These are phyloP conservation scores for Citrus medica DNA, from an alignment of 345 rosid species.

Conservation along the genomic window DNA sequence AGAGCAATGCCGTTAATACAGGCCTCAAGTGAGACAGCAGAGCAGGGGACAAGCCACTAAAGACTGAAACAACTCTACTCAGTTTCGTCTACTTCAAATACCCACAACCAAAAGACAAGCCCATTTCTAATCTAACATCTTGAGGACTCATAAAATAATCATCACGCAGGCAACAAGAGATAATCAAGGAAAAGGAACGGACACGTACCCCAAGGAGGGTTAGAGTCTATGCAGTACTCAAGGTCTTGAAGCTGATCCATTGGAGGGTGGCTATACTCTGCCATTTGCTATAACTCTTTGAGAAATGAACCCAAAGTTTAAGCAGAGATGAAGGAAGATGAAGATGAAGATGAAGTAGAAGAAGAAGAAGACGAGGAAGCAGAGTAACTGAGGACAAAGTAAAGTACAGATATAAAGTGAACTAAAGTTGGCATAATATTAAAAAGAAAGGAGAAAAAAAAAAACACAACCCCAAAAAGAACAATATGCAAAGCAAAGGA, in stretches of 20 bases:
- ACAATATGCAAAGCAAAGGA: constrained; percentile 37
- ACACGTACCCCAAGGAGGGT: constrained; percentile 91
- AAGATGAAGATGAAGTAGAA: neutral
- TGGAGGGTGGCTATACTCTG: constrained; percentile 71
- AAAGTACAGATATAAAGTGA: constrained; percentile 58
- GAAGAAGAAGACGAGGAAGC: constrained; percentile 13
- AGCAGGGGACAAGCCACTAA: neutral
- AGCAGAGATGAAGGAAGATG: constrained; percentile 2
- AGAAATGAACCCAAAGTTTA: constrained; percentile 7
- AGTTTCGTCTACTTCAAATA: neutral
- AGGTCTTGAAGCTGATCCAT: constrained; percentile 98
- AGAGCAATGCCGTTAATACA: neutral
- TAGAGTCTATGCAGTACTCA: constrained; percentile 99
- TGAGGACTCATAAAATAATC: neutral
- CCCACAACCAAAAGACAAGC: constrained; percentile 4
- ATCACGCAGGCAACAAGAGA: neutral
- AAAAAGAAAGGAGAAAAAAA: neutral
- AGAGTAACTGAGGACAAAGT: constrained; percentile 28
- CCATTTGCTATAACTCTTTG: constrained; percentile 35
- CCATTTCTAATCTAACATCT: constrained; percentile 7
- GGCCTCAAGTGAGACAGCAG: neutral
- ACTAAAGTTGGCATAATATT: constrained; percentile 15
- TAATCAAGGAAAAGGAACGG: neutral
- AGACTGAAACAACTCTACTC: neutral
- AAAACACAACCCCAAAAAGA: constrained; percentile 13